Evolutionary conservation across 83 land plant species (phyloP).

Genomic region (Isoetes engelmannii): DNA sequence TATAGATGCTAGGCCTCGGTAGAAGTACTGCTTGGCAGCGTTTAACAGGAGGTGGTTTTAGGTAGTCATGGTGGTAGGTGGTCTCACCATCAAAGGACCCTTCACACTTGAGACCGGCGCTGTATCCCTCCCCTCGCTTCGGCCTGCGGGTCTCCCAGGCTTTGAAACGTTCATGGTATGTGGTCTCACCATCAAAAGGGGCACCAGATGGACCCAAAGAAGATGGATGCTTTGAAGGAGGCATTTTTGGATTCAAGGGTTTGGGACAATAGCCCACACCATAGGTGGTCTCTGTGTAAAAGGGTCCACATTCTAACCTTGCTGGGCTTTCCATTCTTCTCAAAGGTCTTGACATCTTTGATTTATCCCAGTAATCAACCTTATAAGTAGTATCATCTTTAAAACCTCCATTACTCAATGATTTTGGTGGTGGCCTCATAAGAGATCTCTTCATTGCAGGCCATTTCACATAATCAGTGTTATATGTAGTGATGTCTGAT

Average conservation of each 20-base stretch:
- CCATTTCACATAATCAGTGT: neutral
- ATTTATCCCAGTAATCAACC: constrained; percentile 13
- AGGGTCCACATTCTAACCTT: neutral
- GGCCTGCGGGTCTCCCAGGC: neutral
- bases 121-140: neutral
- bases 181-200: neutral
- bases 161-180: neutral
- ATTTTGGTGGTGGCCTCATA: neutral
- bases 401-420: neutral
- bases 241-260: neutral
- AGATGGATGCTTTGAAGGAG: neutral
- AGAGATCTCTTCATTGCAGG: neutral
- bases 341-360: neutral
- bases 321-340: neutral
- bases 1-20: neutral
- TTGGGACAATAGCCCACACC: constrained; percentile 3
- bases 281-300: constrained; percentile 2
- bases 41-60: constrained; percentile 3
- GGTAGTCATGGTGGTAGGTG: neutral
- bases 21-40: neutral
- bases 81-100: neutral
- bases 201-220: constrained; percentile 1
- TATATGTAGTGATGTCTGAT: neutral
- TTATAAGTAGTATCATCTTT: constrained; percentile 3
- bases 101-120: neutral